A percentile compares a stretch with the other conserved stretches of the same genome.
These are phyloP conservation scores for Mollisiaceae sp. DNA, from an alignment of 2,329 filamentous ascomycete species.

Conservation along the genomic window DNA sequence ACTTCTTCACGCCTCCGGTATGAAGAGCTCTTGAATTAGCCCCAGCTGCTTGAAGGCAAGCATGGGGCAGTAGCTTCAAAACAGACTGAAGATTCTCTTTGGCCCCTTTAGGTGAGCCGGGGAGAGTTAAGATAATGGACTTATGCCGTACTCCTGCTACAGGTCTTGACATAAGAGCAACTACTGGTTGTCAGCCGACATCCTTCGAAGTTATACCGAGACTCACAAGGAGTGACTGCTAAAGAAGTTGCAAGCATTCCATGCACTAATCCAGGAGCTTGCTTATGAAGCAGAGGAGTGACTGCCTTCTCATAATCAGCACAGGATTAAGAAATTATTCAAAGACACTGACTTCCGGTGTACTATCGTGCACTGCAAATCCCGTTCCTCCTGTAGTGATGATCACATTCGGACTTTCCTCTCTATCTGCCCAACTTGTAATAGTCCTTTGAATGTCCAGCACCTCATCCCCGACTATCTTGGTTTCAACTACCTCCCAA, in stretches of 20 bases:
- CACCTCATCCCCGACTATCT: constrained; percentile 81
- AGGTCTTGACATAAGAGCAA: constrained; percentile 95
- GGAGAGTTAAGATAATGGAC: constrained; percentile 84
- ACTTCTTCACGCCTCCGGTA: constrained; percentile 77
- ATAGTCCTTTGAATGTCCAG: constrained; percentile 77
- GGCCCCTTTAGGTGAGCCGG: constrained; percentile 93
- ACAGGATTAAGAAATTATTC: background rate
- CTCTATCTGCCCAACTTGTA: constrained; percentile 72
- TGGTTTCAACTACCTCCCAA: constrained; percentile 72
- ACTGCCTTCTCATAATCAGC: constrained; percentile 64
- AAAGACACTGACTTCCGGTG: constrained; percentile 73
- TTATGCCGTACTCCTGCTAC: constrained; percentile 85
- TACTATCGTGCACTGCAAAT: constrained; percentile 83
- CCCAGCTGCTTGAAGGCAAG: constrained; percentile 87
- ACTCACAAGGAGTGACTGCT: constrained; percentile 84
- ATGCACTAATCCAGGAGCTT: constrained; percentile 91
- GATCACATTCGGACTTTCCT: constrained; percentile 72
- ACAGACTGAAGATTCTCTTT: constrained; percentile 91
- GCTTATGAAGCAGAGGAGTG: constrained; percentile 77
- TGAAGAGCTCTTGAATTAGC: constrained; percentile 82
- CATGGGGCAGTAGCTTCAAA: constrained; percentile 89
- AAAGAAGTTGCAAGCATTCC: constrained; percentile 89
- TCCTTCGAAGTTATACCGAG: background rate
- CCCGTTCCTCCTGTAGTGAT: constrained; percentile 93
- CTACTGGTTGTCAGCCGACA: constrained; percentile 51